These are phyloP conservation scores for Verbascum thapsus DNA, from an alignment of 257 asterid genomes.

Conservation along the genomic window DNA sequence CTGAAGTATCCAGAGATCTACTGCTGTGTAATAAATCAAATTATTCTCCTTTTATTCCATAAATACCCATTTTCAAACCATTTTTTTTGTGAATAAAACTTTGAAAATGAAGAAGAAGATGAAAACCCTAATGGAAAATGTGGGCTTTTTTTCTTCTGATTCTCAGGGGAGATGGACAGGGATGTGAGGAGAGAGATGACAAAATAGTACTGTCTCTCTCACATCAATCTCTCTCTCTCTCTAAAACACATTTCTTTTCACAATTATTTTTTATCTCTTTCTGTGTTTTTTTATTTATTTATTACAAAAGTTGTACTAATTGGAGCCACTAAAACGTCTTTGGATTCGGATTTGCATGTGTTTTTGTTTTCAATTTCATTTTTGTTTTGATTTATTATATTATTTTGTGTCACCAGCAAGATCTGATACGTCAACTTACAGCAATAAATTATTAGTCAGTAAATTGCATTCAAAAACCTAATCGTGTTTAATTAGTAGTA, in stretches of 20 bases:
- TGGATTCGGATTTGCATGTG: constrained; percentile 44
- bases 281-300: constrained; percentile 29
- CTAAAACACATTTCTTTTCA: constrained; percentile 25
- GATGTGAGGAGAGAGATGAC: constrained; percentile 48
- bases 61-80: constrained; percentile 1
- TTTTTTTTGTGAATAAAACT: neutral
- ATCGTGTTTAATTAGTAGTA: too few relatives aligned
- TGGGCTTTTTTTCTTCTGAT: constrained; percentile 41
- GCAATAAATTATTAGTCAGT: too few relatives aligned
- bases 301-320: constrained; percentile 14
- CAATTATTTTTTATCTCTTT: constrained; percentile 27
- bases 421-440: constrained; percentile 20
- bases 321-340: constrained; percentile 36
- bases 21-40: constrained; percentile 17
- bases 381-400: neutral
- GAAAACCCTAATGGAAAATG: constrained; percentile 35
- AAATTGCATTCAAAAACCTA: too few relatives aligned
- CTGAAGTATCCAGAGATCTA: constrained; percentile 48
- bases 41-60: constrained; percentile 5
- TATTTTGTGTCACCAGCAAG: neutral
- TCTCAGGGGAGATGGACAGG: constrained; percentile 43
- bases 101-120: neutral
- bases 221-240: constrained; percentile 32
- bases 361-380: constrained; percentile 1
- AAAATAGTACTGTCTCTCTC: constrained; percentile 39